Base-by-base conservation (phyloP, 805 yeast genomes). In the Starmerella vitae region DNA sequence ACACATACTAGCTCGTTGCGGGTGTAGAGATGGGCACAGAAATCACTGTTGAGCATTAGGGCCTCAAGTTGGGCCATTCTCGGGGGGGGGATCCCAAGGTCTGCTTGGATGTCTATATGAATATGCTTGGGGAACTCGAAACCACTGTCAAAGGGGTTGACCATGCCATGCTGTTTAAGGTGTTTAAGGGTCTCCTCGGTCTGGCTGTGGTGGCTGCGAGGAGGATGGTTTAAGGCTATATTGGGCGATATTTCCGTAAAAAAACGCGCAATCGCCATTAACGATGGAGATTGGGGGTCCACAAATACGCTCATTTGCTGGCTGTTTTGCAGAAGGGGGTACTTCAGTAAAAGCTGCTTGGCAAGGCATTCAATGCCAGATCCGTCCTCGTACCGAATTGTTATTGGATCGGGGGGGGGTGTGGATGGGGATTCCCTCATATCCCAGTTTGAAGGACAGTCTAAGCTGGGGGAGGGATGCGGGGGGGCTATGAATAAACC, bases 1-100 rank as follows among this genome's bases (percentile, higher is more conserved):
- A 78, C 71, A 51, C 68, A 70, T 5, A 75, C 61, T 45, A 79
- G 67, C 55, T 80, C 91, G 56, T 79, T 83, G 51, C 68, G 67
- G 7, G 70, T 51, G 37, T 76, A 61, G 48, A 70, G 70, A 53
- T 76, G 83, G 2, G 86, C 80, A 17, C 77, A 76, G 54, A 80
- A 80, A 38, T 71, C 68, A 85, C 86, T 78, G 7, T 27, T n/a
- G 30, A 15, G 15, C 32, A 44, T 29, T 29, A 28, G 33, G 5
- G 5, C 12, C 26, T 22, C 38, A 9, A 48, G 37, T 17, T 39
- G 28, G 17, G 26, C 30, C 15, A 41, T 20, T 5, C 33, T 27
- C 15, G 26, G 25, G 9, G 25, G 14, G 17, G 20, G n/a, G 19
- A 46, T 17, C 29, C 44, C 46, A 10, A 46, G 26, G 24, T 46